Evolutionary conservation across 306 rosid genomes (phyloP).

Genomic region (Casuarina glauca): DNA sequence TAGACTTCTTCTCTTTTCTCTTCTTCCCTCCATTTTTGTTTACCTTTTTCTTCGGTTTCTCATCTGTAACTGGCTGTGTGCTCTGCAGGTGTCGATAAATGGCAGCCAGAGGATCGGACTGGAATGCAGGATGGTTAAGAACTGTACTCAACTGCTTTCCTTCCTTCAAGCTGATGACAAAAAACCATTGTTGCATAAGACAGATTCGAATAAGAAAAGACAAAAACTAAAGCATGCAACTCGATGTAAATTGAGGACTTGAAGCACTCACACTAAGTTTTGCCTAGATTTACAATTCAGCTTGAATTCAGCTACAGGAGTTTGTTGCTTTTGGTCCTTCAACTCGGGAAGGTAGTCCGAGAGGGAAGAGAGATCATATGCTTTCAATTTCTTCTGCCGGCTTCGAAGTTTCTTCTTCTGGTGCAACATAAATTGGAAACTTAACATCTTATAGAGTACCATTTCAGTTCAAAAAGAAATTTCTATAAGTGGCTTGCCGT

Average conservation of each 20-base stretch:
- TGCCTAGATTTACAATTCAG: slow-evolving; percentile 58
- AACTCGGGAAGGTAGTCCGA: slow-evolving; percentile 65
- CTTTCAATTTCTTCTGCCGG: slow-evolving; percentile 66
- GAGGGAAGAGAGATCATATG: slow-evolving; percentile 67
- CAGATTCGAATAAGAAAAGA: neutral
- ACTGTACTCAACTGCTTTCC: slow-evolving; percentile 45
- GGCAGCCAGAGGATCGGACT: slow-evolving; percentile 58
- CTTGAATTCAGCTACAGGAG: slow-evolving; percentile 38
- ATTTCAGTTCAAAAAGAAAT: neutral
- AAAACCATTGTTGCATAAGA: slow-evolving; percentile 12
- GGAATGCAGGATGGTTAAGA: slow-evolving; percentile 58
- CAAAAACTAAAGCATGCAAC: slow-evolving; percentile 9
- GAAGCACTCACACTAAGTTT: slow-evolving; percentile 58
- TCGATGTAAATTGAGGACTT: slow-evolving; percentile 19
- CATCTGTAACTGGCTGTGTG: slow-evolving; percentile 59
- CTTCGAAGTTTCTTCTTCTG: slow-evolving; percentile 55
- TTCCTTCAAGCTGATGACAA: slow-evolving; percentile 68
- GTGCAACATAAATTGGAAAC: neutral
- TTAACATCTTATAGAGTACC: neutral
- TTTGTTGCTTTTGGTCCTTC: slow-evolving; percentile 32
- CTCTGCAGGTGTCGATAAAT: slow-evolving; percentile 55
- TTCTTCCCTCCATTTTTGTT: slow-evolving; percentile 68
- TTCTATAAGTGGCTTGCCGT: neutral
- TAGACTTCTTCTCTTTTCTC: slow-evolving; percentile 52
- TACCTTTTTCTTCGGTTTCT: slow-evolving; percentile 52